Conservation (phyloP, 2,329 filamentous ascomycete species). For the Diplodia mutila region DNA sequence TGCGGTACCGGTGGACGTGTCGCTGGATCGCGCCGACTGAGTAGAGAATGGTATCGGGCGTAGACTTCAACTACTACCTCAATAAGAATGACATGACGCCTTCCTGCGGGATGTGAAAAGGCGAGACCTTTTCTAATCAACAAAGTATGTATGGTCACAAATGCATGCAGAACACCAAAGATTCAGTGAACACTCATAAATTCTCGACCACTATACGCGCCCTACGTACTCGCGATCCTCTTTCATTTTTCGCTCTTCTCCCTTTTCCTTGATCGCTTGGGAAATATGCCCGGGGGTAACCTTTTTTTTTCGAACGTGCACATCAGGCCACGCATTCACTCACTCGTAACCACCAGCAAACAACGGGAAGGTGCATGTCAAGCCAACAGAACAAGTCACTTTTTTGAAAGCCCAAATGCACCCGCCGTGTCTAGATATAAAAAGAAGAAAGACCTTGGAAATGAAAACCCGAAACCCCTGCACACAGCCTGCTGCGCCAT, state of each 20-base stretch:
- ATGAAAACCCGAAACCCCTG: slow-evolving; percentile 17
- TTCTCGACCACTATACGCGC: slow-evolving; percentile 17
- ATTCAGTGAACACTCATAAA: neutral
- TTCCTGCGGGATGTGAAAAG: too few relatives aligned
- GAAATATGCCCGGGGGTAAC: slow-evolving; percentile 12
- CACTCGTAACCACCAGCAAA: slow-evolving; percentile 22
- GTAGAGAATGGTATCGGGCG: too few relatives aligned
- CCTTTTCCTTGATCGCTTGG: slow-evolving; percentile 12
- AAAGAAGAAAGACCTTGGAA: slow-evolving; percentile 3
- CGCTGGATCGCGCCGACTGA: too few relatives aligned
- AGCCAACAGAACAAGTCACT: slow-evolving; percentile 23
- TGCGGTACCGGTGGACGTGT: too few relatives aligned
- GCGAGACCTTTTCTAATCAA: too few relatives aligned
- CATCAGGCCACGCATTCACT: slow-evolving; percentile 19
- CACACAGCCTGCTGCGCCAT: slow-evolving; percentile 3
- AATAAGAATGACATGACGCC: too few relatives aligned
- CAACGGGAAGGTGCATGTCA: slow-evolving; percentile 21
- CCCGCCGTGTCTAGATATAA: slow-evolving; percentile 26
- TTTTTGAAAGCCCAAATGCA: slow-evolving; percentile 26
- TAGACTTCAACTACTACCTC: too few relatives aligned
- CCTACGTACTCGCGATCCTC: slow-evolving; percentile 14
- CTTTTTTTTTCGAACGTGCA: slow-evolving; percentile 7
- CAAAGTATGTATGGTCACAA: too few relatives aligned
- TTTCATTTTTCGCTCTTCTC: neutral
- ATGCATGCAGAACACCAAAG: too few relatives aligned